Conservation (phyloP, 2,329 filamentous ascomycete species). For the Cytospora piceicola region DNA sequence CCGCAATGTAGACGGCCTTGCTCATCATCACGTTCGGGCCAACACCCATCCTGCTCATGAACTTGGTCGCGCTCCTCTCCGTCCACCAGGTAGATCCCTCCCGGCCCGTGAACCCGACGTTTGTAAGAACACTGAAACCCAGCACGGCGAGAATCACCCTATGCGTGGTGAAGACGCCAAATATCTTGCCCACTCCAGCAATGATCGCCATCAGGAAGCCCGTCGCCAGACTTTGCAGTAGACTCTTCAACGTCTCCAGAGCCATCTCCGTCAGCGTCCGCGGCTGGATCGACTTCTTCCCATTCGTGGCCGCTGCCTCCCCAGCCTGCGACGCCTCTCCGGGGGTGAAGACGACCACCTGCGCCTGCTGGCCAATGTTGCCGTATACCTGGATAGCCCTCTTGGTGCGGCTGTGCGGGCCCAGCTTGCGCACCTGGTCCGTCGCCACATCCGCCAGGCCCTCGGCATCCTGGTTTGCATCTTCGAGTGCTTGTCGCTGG, state of each 20-base stretch:
- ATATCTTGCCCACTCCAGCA: slow-evolving; percentile 66
- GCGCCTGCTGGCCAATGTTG: slow-evolving; percentile 69
- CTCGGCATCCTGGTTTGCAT: slow-evolving; percentile 72
- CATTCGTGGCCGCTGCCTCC: slow-evolving; percentile 44
- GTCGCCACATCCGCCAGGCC: slow-evolving; percentile 76
- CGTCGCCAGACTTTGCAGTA: slow-evolving; percentile 74
- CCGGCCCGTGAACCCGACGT: slow-evolving; percentile 74
- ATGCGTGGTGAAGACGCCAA: slow-evolving; percentile 72
- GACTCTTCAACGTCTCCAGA: slow-evolving; percentile 72
- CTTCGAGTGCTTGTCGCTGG: slow-evolving; percentile 74
- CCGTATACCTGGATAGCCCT: slow-evolving; percentile 81
- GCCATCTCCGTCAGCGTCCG: slow-evolving; percentile 70
- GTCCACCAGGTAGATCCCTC: slow-evolving; percentile 81
- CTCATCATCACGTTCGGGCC: slow-evolving; percentile 80
- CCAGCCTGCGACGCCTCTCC: slow-evolving; percentile 42
- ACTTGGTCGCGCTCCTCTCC: slow-evolving; percentile 77
- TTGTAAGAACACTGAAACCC: slow-evolving; percentile 69
- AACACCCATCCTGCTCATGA: slow-evolving; percentile 82
- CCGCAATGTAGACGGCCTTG: slow-evolving; percentile 80
- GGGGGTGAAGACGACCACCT: slow-evolving; percentile 64
- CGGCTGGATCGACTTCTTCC: slow-evolving; percentile 60
- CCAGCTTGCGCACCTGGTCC: slow-evolving; percentile 76
- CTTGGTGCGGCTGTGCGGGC: slow-evolving; percentile 73
- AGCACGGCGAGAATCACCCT: slow-evolving; percentile 73
- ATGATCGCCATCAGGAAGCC: slow-evolving; percentile 79